phyloP scores from a whole-genome alignment of 306 rosid species.

The Senna siamea region DNA sequence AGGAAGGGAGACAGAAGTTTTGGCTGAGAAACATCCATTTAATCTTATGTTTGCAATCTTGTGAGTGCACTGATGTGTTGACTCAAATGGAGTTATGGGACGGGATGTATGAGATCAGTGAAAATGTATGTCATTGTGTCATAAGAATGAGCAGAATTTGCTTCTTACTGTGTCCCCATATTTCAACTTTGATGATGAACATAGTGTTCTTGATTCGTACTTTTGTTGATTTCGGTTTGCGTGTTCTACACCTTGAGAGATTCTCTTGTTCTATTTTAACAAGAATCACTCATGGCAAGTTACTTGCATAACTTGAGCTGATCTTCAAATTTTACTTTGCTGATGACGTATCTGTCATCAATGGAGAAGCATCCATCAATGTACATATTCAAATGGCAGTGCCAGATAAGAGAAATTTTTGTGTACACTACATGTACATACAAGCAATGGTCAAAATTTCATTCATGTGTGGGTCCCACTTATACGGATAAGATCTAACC shows the following conservation, averaged over 20 bases:
- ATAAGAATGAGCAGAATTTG: background rate
- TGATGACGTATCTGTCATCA: background rate
- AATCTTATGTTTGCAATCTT: background rate
- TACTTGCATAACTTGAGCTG: background rate
- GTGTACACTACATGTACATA: no score
- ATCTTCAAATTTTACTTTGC: background rate
- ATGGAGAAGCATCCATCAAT: background rate
- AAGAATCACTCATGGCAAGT: background rate
- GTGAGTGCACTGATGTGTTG: no score
- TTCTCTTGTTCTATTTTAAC: background rate
- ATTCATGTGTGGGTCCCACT: no score
- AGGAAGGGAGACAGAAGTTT: background rate
- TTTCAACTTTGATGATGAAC: background rate
- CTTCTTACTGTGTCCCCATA: background rate
- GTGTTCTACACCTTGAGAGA: background rate
- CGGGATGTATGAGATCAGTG: no score
- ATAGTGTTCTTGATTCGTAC: background rate
- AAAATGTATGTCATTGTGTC: no score
- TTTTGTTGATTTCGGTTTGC: background rate
- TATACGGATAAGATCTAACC: no score
- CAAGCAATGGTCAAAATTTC: no score
- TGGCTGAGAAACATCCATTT: background rate
- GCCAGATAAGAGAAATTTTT: no score
- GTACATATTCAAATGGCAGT: constrained; percentile 1
- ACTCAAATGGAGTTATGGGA: no score